Evolutionary conservation across 768 basidiomycete genomes (phyloP).

Genomic region (Lactarius psammicola): DNA sequence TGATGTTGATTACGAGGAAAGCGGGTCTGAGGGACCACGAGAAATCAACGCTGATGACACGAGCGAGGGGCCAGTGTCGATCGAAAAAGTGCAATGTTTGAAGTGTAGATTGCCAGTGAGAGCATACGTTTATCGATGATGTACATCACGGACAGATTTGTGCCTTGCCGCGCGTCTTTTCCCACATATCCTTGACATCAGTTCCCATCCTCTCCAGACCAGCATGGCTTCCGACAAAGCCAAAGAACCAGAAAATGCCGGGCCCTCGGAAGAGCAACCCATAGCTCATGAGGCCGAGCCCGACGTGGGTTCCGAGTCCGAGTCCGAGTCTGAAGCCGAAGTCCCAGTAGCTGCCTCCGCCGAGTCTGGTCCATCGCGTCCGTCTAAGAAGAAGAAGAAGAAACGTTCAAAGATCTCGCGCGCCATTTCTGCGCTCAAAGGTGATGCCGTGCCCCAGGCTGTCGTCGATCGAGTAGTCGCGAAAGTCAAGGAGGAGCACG

Average conservation of each 20-base stretch:
- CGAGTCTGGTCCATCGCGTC: constrained; percentile 36
- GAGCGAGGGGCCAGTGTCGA: too few species aligned
- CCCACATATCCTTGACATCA: background rate
- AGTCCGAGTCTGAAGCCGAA: constrained; percentile 17
- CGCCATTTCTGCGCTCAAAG: constrained; percentile 48
- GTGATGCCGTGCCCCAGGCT: constrained; percentile 60
- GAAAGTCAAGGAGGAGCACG: constrained; percentile 44
- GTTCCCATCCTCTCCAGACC: background rate
- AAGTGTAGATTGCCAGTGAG: too few species aligned
- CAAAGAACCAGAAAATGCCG: constrained; percentile 8
- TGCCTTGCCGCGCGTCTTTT: background rate
- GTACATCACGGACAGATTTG: too few species aligned
- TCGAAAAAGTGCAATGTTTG: too few species aligned
- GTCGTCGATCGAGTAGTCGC: too few species aligned
- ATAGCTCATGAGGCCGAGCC: constrained; percentile 5
- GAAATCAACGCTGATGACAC: too few species aligned
- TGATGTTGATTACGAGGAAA: too few species aligned
- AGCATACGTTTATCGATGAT: too few species aligned
- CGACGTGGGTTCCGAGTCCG: constrained; percentile 9
- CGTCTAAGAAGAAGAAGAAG: constrained; percentile 78
- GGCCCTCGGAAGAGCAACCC: constrained; percentile 6
- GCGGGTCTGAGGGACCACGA: too few species aligned
- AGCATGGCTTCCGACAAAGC: constrained; percentile 18
- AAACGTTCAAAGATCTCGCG: constrained; percentile 68
- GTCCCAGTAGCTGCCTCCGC: constrained; percentile 17